A percentile compares a stretch with the other conserved stretches of the same genome.
Conservation (phyloP, 2,329 filamentous ascomycete genomes). For the Apiospora malaysiana region DNA sequence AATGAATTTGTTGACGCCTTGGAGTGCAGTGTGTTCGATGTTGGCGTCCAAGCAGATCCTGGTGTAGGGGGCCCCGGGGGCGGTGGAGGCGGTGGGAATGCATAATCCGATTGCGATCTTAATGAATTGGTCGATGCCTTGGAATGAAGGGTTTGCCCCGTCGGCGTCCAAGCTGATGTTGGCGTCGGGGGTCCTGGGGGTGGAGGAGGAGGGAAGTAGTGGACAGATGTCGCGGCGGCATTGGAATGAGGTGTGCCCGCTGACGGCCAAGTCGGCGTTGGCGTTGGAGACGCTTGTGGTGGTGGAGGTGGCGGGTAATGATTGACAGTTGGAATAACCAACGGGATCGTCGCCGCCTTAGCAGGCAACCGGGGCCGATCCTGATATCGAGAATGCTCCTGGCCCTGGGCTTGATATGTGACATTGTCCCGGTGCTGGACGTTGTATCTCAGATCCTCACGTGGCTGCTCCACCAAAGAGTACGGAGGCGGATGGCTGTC, state of each 20-base stretch:
- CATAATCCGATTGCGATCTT: too few relatives aligned
- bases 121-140: not conserved
- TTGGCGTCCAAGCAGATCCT: not conserved
- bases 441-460: not conserved
- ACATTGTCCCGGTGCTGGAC: not conserved
- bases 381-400: not conserved
- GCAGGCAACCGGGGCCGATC: not conserved
- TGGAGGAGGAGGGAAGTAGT: not conserved
- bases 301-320: not conserved
- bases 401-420: not conserved
- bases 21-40: not conserved
- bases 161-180: not conserved
- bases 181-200: not conserved
- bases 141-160: not conserved
- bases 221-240: not conserved
- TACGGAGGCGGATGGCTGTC: conserved; percentile 13
- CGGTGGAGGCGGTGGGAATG: not conserved
- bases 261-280: not conserved
- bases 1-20: not conserved
- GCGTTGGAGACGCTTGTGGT: not conserved
- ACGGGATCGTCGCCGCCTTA: conserved; percentile 9
- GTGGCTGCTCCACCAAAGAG: conserved; percentile 12
- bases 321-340: not conserved
- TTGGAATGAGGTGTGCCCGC: not conserved
- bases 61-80: not conserved